Evolutionary conservation across 2,329 filamentous ascomycete genomes (phyloP), one percentile per base, ranked within the genome.

Genomic region (Lasiodiplodia citricola): DNA sequence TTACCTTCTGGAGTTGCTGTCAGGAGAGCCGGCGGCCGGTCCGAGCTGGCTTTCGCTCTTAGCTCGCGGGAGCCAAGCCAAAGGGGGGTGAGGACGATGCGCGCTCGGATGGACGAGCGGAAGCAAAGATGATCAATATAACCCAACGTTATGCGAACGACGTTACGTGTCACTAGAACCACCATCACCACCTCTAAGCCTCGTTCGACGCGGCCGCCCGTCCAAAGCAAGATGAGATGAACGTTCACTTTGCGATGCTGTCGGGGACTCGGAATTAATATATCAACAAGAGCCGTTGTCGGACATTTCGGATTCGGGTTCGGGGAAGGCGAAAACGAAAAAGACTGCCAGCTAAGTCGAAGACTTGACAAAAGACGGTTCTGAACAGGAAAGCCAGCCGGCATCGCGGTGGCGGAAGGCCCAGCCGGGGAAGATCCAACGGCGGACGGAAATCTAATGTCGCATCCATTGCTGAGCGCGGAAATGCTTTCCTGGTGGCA

Each of bases 81-180:
- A 63, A 47, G 44, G 44, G 58, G 41, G 54, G 41, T 7, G 4
- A 13, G 18, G 4, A n/a, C 58, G 58, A 25, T 62, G 58, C 58
- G 58, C 41, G 38, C 58, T 47, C 60, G 60, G 50, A 63, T 63
- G 60, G 60, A 23, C 23, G 44, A 11, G 28, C 44, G 60, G 44
- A 50, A 14, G 44, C 44, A 51, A 47, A 63, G 60, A 63, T 63
- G 60, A 52, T 63, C 60, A 63, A 63, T 63, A 51, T 52, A 51
- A 51, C n/a, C 44, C 60, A 63, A 63, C 60, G 51, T 63, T 63
- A 63, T 63, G 60, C 60, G 60, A 52, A 63, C 60, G 60, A 51
- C 60, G 44, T 63, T 63, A 63, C 60, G 60, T 63, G 60, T 51
- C 60, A 63, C 37, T 47, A 63, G 28, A 14, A 10, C 44, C 44